A percentile compares a stretch with the other conserved stretches of the same genome.
These are phyloP conservation scores for Acorus gramineus DNA, from an alignment of 106 monocot genomes.

Conservation along the genomic window DNA sequence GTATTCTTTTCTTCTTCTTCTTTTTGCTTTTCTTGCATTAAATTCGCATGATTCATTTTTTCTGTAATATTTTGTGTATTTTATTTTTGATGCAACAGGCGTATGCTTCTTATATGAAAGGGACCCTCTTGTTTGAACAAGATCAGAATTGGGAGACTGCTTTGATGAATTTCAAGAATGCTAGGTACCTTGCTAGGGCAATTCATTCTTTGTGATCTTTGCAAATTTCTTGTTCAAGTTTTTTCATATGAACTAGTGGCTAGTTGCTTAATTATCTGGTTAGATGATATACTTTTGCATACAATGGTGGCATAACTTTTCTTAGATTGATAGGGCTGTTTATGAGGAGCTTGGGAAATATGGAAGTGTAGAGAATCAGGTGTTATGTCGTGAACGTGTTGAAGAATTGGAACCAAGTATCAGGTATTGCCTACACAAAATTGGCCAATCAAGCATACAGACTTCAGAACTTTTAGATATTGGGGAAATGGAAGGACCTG, in stretches of 20 bases:
- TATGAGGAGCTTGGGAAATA: constrained; percentile 95
- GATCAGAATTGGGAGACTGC: constrained; percentile 88
- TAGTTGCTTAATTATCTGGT: neutral
- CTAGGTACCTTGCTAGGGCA: constrained; percentile 42
- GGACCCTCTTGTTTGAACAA: constrained; percentile 88
- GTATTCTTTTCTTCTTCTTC: neutral
- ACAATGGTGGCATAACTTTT: neutral
- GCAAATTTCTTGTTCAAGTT: too few relatives aligned
- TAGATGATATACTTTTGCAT: neutral
- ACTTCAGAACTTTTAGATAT: constrained; percentile 81
- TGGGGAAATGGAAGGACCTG: constrained; percentile 86
- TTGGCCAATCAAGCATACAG: constrained; percentile 68
- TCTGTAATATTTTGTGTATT: too few relatives aligned
- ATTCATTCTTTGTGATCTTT: neutral
- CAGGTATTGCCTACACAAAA: constrained; percentile 87
- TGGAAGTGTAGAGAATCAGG: constrained; percentile 87
- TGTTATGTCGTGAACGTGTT: constrained; percentile 91
- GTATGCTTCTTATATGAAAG: constrained; percentile 98
- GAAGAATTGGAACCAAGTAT: constrained; percentile 97
- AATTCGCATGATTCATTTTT: too few relatives aligned
- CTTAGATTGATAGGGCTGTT: constrained; percentile 49
- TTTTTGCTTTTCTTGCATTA: too few relatives aligned
- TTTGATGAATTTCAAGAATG: constrained; percentile 80
- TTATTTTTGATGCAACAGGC: constrained; percentile 35
- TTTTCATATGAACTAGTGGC: too few relatives aligned